Percentiles rank a stretch among this genome's conserved stretches.
phyloP scores from a whole-genome alignment of 129 eudicot species.

The Helianthus tuberosus region DNA sequence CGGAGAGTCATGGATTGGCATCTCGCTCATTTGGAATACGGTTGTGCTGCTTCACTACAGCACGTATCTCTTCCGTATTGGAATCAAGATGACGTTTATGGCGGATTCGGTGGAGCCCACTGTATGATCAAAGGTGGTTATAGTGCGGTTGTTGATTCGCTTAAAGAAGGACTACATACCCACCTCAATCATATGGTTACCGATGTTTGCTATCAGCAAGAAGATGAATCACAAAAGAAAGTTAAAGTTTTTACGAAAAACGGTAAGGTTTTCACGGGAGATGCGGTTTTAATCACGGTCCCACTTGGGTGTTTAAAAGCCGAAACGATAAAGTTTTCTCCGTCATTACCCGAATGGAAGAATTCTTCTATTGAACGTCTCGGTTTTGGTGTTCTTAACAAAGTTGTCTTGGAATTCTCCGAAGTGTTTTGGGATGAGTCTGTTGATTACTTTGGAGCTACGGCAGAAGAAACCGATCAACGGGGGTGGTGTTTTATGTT shows the following conservation, averaged over 20 bases:
- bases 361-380: constrained; percentile 72
- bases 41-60: constrained; percentile 91
- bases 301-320: constrained; percentile 95
- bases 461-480: constrained; percentile 75
- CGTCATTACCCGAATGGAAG: constrained; percentile 89
- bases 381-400: constrained; percentile 95
- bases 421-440: constrained; percentile 98
- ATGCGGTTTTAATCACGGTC: constrained; percentile 83
- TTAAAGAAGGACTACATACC: constrained; percentile 65
- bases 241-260: constrained; percentile 76
- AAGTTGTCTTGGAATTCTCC: constrained; percentile 82
- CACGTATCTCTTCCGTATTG: constrained; percentile 94
- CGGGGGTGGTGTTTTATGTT: constrained; percentile 98
- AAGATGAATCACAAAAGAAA: constrained; percentile 40
- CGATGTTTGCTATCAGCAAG: constrained; percentile 44
- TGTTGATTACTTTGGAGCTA: constrained; percentile 96
- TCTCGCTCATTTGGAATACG: constrained; percentile 98
- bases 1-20: constrained; percentile 99
- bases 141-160: constrained; percentile 80
- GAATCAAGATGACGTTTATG: constrained; percentile 97
- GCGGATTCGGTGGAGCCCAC: constrained; percentile 99
- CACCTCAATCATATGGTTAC: constrained; percentile 81
- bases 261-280: constrained; percentile 73
- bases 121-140: constrained; percentile 99
- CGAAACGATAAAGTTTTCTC: constrained; percentile 75